A percentile compares a stretch with the other conserved stretches of the same genome.
Evolutionary conservation across 2,329 filamentous ascomycete genomes (phyloP).

Genomic region (Aspergillus jensenii): DNA sequence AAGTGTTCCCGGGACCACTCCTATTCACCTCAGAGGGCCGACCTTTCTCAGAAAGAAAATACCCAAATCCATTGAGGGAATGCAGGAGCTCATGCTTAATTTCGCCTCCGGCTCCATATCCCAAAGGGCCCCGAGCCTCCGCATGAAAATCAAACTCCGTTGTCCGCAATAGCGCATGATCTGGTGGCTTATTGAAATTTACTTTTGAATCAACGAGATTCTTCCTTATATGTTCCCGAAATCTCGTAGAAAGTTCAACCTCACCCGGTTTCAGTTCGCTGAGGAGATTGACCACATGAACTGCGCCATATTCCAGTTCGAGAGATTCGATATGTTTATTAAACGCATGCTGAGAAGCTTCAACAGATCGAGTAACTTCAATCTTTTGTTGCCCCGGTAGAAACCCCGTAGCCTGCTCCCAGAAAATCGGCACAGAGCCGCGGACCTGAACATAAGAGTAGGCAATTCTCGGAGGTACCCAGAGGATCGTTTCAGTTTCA

Average conservation of each 20-base stretch:
- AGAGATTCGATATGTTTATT: conserved; percentile 92
- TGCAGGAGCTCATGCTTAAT: conserved; percentile 76
- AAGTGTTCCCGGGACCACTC: conserved; percentile 43
- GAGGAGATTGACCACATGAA: conserved; percentile 92
- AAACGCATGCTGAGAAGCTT: conserved; percentile 92
- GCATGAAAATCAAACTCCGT: conserved; percentile 97
- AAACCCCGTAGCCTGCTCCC: conserved; percentile 88
- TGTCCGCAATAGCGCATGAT: conserved; percentile 72
- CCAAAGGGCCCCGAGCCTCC: conserved; percentile 80
- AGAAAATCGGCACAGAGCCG: conserved; percentile 93
- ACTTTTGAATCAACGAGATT: conserved; percentile 65
- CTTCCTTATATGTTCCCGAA: conserved; percentile 72
- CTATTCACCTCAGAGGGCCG: conserved; percentile 44
- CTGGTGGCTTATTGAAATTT: conserved; percentile 54
- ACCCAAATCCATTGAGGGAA: conserved; percentile 86
- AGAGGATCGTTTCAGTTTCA: conserved; percentile 94
- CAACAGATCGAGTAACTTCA: conserved; percentile 78
- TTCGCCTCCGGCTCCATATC: conserved; percentile 85
- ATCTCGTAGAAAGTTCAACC: conserved; percentile 76
- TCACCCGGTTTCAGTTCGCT: conserved; percentile 86
- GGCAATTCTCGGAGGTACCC: conserved; percentile 71
- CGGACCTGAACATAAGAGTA: conserved; percentile 94
- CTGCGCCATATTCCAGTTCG: conserved; percentile 80
- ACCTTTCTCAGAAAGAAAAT: conserved; percentile 77
- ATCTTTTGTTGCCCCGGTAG: conserved; percentile 95